Conservation (phyloP, 805 yeast genomes). For the Lipomyces chichibuensis region DNA sequence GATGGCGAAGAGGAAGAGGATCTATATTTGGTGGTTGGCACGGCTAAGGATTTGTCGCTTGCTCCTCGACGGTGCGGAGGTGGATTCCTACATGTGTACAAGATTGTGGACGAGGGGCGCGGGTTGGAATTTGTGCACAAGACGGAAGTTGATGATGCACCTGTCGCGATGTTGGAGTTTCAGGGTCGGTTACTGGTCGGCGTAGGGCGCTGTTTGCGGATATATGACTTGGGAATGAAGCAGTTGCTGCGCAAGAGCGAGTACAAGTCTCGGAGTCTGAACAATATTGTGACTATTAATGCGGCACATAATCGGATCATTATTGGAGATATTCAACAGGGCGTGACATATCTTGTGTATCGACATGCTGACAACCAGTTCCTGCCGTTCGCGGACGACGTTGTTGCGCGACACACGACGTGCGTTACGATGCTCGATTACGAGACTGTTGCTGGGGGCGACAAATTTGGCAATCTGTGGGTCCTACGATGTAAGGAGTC, state of each 20-base stretch:
- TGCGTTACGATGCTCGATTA: slow-evolving; percentile 64
- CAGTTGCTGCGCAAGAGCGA: slow-evolving; percentile 74
- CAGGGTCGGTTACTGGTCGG: slow-evolving; percentile 66
- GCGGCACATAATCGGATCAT: slow-evolving; percentile 63
- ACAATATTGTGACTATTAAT: slow-evolving; percentile 57
- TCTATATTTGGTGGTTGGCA: slow-evolving; percentile 39
- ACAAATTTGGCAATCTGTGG: slow-evolving; percentile 80
- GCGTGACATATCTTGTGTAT: slow-evolving; percentile 61
- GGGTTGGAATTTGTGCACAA: slow-evolving; percentile 57
- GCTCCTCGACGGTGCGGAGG: slow-evolving; percentile 34
- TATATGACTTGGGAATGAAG: slow-evolving; percentile 75
- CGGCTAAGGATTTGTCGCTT: slow-evolving; percentile 39
- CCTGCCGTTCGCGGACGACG: slow-evolving; percentile 70
- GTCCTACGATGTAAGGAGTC: slow-evolving; percentile 63
- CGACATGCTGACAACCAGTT: slow-evolving; percentile 52
- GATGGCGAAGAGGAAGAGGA: slow-evolving; percentile 22
- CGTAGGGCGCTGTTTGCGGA: slow-evolving; percentile 53
- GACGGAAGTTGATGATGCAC: slow-evolving; percentile 57
- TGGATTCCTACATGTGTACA: slow-evolving; percentile 42
- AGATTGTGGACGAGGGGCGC: slow-evolving; percentile 44
- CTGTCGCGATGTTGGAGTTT: slow-evolving; percentile 57
- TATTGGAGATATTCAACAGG: slow-evolving; percentile 71
- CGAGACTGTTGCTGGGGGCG: slow-evolving; percentile 80
- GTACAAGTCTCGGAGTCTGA: slow-evolving; percentile 49
- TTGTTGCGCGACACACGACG: slow-evolving; percentile 67